Conservation (phyloP, 768 basidiomycete species). For the Mycena olivaceomarginata region DNA sequence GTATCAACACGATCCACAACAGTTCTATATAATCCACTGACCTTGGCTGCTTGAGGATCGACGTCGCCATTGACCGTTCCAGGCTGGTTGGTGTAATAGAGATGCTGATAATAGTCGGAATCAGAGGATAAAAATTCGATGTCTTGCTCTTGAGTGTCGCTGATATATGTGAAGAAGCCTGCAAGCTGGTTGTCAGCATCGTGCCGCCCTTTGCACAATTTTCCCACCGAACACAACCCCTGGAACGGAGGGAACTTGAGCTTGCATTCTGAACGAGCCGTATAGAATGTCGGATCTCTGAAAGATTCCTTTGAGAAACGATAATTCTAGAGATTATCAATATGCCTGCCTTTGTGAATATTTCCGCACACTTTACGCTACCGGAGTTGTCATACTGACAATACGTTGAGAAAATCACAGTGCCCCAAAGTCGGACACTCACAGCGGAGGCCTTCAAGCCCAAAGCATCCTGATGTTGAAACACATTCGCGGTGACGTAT, state of each 20-base stretch:
- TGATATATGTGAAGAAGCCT: conserved; percentile 43
- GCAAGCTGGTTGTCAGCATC: not conserved
- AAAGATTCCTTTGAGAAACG: not conserved
- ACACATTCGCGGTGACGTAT: conserved; percentile 36
- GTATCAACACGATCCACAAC: not conserved
- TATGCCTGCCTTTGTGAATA: conserved; percentile 31
- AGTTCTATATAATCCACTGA: not conserved
- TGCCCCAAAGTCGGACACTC: conserved; percentile 4
- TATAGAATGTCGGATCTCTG: conserved; percentile 34
- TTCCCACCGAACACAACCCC: conserved; percentile 43
- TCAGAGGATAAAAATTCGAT: conserved; percentile 43
- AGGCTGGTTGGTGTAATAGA: conserved; percentile 44
- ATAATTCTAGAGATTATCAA: not conserved
- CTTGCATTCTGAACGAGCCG: conserved; percentile 44
- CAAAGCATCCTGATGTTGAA: conserved; percentile 32
- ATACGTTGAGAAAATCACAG: not conserved
- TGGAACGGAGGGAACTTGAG: conserved; percentile 38
- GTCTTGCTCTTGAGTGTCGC: conserved; percentile 43
- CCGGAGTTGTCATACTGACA: conserved; percentile 13
- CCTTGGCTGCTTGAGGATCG: conserved; percentile 37
- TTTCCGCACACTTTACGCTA: conserved; percentile 19
- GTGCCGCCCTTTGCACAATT: not conserved
- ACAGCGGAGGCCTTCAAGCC: conserved; percentile 42
- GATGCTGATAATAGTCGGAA: conserved; percentile 33
- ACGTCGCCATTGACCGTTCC: conserved; percentile 26